Percentiles rank a stretch among this genome's conserved stretches.
Conservation (phyloP, 1,284 basidiomycete species). For the Cutaneotrichosporon arboriforme region DNA sequence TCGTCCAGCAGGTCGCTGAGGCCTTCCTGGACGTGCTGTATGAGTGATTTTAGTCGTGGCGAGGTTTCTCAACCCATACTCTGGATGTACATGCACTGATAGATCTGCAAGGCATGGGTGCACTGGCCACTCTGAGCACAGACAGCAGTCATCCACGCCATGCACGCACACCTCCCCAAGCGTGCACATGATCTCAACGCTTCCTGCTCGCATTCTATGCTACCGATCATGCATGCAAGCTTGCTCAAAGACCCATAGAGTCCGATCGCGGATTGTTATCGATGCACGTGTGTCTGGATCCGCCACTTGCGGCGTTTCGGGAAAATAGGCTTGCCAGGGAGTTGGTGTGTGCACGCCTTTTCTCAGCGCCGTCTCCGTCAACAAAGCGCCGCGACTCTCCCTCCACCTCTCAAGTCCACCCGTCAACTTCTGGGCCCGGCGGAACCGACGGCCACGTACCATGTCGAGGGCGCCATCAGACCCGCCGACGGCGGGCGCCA, state of each 20-base stretch:
- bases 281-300: too few species aligned
- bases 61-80: too few species aligned
- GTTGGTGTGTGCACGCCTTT: conserved; percentile 13
- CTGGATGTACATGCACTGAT: background rate
- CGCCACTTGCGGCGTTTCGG: conserved; percentile 4
- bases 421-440: background rate
- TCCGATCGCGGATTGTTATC: too few species aligned
- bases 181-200: background rate
- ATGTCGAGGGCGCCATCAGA: conserved; percentile 1
- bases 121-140: too few species aligned
- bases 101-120: too few species aligned
- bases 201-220: background rate
- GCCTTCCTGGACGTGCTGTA: conserved; percentile 77
- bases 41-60: conserved; percentile 48
- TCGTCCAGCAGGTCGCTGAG: conserved; percentile 77
- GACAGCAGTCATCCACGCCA: too few species aligned
- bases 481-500: background rate
- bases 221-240: too few species aligned
- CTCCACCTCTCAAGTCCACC: conserved; percentile 14
- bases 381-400: conserved; percentile 1
- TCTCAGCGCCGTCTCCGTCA: background rate
- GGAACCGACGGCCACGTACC: too few species aligned
- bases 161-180: background rate
- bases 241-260: too few species aligned
- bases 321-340: conserved; percentile 4